Evolutionary conservation across 2,329 filamentous ascomycete genomes (phyloP).

Genomic region (Sporothrix globosa): DNA sequence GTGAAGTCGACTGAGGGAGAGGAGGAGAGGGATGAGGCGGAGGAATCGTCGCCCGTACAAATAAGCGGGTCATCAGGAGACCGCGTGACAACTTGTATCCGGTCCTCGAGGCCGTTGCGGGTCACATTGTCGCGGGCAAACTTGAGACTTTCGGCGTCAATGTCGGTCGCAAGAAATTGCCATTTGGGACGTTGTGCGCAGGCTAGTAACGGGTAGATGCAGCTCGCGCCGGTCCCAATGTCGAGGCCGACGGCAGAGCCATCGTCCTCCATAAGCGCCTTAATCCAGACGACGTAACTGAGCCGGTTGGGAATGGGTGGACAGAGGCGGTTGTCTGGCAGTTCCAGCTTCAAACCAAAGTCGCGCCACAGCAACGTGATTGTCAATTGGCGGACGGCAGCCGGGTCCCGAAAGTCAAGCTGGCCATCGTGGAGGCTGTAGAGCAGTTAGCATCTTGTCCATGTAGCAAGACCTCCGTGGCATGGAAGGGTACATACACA

Average conservation of each 20-base stretch:
- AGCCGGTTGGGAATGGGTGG: constrained; percentile 79
- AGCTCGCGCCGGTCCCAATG: constrained; percentile 87
- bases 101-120: constrained; percentile 64
- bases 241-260: constrained; percentile 70
- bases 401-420: constrained; percentile 79
- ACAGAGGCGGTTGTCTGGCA: constrained; percentile 80
- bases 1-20: constrained; percentile 66
- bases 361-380: constrained; percentile 75
- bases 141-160: constrained; percentile 70
- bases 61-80: constrained; percentile 59
- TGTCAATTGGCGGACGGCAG: constrained; percentile 77
- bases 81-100: constrained; percentile 67
- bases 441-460: background rate
- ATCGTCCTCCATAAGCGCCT: constrained; percentile 68
- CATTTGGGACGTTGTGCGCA: constrained; percentile 68
- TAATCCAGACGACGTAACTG: constrained; percentile 90
- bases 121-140: constrained; percentile 70
- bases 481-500: constrained; percentile 33
- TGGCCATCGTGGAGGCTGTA: constrained; percentile 51
- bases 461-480: background rate
- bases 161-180: constrained; percentile 76
- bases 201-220: constrained; percentile 86
- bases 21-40: no score
- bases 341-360: constrained; percentile 70
- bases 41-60: constrained; percentile 57